Evolutionary conservation across 768 basidiomycete genomes (phyloP).

Genomic region (Psilocybe subaeruginosa): DNA sequence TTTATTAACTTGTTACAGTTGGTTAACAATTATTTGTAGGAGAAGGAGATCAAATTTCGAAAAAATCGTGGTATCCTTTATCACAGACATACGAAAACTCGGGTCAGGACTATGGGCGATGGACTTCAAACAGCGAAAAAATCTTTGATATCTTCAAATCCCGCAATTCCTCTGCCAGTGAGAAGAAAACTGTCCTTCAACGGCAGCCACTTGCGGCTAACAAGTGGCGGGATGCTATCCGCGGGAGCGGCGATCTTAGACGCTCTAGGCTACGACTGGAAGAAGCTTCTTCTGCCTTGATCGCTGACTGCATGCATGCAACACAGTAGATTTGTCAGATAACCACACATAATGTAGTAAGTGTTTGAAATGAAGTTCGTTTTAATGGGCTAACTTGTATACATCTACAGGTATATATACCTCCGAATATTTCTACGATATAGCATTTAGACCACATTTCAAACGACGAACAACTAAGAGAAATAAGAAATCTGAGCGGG

Average conservation of each 20-base stretch:
- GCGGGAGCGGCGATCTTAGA: background rate
- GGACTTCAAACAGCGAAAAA: background rate
- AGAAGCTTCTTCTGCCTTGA: background rate
- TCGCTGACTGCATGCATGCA: background rate
- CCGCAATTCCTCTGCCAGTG: background rate
- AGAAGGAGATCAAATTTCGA: background rate
- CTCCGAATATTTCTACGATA: no score
- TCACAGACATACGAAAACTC: background rate
- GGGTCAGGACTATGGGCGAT: background rate
- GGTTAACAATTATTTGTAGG: background rate
- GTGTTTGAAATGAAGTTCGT: no score
- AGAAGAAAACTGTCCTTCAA: background rate
- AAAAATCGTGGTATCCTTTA: constrained; percentile 5
- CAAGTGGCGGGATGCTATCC: background rate
- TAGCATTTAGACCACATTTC: background rate
- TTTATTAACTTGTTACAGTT: background rate
- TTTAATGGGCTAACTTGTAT: no score
- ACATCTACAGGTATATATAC: no score
- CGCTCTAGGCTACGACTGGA: background rate
- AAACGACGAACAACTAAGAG: background rate
- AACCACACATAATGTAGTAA: background rate
- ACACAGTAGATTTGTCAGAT: background rate
- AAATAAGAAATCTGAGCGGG: no score
- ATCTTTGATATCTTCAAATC: background rate
- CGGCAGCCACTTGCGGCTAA: background rate